Base-by-base conservation (phyloP, 2,329 filamentous ascomycete genomes). In the Coniochaeta sp. region DNA sequence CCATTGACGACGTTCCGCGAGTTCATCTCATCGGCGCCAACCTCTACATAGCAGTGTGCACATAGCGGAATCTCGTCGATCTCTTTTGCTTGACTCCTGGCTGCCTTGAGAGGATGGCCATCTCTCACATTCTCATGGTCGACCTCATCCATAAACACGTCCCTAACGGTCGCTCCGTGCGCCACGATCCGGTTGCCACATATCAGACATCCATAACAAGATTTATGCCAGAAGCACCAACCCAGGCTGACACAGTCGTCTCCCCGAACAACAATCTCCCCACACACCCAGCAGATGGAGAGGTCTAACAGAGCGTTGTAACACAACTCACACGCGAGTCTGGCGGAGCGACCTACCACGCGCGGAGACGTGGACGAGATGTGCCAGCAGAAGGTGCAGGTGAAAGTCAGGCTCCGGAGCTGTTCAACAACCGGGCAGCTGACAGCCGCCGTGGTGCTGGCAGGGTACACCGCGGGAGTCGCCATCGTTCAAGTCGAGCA, bases 141-240 rank as follows among this genome's bases (percentile, higher is more conserved):
- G 60, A 34, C 17, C 63, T 62, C 44, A 34, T 60, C 57, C 26
- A 26, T 61, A 59, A 71, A 78, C 63, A 79, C 63, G 8, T 76
- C 71, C 58, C 62, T 61, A 1, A 79, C 62, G 2, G 63, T 65
- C 22, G 74, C 66, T 1, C 73, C 77, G 22, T 66, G 67, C 24
- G 73, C 71, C 2, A 79, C 67, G 14, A 71, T 64, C 62, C 70
- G 73, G 60, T 69, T 76, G 19, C 81, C 79, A 61, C 74, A 85
- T 43, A 84, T 70, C 62, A 85, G 67, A 67, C 81, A 85, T 17
- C 82, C 81, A 68, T 83, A 85, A 67, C 81, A 85, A 0, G 70
- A 73, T 43, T 75, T 73, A 66, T 85, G 82, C 83, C 81, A 85
- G 67, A 85, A 85, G 65, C 81, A 84, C 82, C 79, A 85, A 0